phyloP scores from a whole-genome alignment of 2,329 filamentous ascomycete genomes.

The Pseudovirgaria hyperparasitica region DNA sequence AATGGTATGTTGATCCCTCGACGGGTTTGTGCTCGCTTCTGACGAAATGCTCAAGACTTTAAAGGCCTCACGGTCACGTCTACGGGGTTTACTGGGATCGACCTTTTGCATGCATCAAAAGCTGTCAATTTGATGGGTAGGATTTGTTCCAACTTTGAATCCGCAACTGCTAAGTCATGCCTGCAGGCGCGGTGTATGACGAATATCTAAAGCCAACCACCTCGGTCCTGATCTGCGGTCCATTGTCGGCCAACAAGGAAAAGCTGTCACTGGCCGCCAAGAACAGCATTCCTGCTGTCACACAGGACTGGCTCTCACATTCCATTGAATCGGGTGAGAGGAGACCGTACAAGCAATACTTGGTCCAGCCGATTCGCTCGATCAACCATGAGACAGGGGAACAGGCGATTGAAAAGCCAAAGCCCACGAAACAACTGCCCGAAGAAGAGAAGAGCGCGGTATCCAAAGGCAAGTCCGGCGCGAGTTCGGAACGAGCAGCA shows the following conservation, averaged over 20 bases:
- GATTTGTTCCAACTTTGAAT: slow-evolving; percentile 5
- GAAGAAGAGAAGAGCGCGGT: slow-evolving; percentile 4
- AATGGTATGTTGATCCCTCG: slow-evolving; percentile 24
- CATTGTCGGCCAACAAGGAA: slow-evolving; percentile 45
- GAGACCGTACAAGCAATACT: slow-evolving; percentile 34
- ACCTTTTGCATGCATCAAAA: slow-evolving; percentile 74
- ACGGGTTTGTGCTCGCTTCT: slow-evolving; percentile 3
- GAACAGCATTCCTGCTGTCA: slow-evolving; percentile 71
- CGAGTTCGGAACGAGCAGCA: not conserved
- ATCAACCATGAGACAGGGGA: slow-evolving; percentile 10
- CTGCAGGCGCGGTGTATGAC: slow-evolving; percentile 58
- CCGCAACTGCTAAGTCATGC: slow-evolving; percentile 3
- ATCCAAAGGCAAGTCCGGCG: slow-evolving; percentile 7
- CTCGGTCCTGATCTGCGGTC: slow-evolving; percentile 67
- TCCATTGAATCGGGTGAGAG: slow-evolving; percentile 48
- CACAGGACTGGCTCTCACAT: slow-evolving; percentile 71
- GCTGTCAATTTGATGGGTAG: slow-evolving; percentile 57
- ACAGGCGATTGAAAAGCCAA: slow-evolving; percentile 12
- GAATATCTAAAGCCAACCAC: slow-evolving; percentile 60
- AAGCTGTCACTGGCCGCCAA: slow-evolving; percentile 68
- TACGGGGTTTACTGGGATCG: slow-evolving; percentile 71
- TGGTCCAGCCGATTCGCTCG: slow-evolving; percentile 11
- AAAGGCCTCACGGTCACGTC: slow-evolving; percentile 60
- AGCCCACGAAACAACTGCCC: slow-evolving; percentile 10
- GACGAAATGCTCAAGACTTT: slow-evolving; percentile 41